Base-by-base conservation (phyloP, 306 rosid genomes). In the Luffa aegyptiaca region DNA sequence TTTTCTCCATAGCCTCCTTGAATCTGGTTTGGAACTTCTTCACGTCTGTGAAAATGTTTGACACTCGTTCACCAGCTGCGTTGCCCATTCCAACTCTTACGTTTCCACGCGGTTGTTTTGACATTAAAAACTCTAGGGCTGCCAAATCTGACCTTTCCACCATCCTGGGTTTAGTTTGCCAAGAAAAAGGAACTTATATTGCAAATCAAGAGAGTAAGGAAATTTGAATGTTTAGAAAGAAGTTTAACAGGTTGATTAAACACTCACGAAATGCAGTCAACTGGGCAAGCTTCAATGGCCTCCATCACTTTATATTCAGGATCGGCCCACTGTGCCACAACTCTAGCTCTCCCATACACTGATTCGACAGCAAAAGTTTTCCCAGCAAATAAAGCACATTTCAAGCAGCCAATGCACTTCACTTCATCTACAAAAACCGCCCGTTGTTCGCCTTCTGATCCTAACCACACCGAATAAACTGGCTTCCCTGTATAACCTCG, bases 321-420 rank as follows among this genome's bases (percentile, higher is more conserved):
- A 58, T 94, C 97, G 78, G 97, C 98, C 98, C 98, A 92, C 83
- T 94, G 97, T 21, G 92, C 90, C 53, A 92, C 95, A 48, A 92
- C 98, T 79, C 98, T 91, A 61, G 98, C 98, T 83, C 97, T 92
- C 45, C 97, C 98, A 80, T 92, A 91, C 52, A 87, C 97, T 0
- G 98, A 90, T 80, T 94, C 98, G 26, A 94, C 87, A 11, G 98
- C 98, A 85, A 92, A 94, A 16, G 98, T 94, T 68, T 92, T 92
- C 11, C 89, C 90, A 57, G 97, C 98, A 69, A 88, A 79, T 49
- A 92, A 83, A 70, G 76, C 98, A 81, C 98, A 94, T 84, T 94
- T 94, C 37, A 94, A 86, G 90, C 98, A 94, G 2, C 98, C 98
- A 51, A 94, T 78, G 33, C 97, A 94, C 79, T 94, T 92, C 56